Base-by-base conservation (phyloP, 164 flowering plant genomes). In the Euptelea pleiosperma region DNA sequence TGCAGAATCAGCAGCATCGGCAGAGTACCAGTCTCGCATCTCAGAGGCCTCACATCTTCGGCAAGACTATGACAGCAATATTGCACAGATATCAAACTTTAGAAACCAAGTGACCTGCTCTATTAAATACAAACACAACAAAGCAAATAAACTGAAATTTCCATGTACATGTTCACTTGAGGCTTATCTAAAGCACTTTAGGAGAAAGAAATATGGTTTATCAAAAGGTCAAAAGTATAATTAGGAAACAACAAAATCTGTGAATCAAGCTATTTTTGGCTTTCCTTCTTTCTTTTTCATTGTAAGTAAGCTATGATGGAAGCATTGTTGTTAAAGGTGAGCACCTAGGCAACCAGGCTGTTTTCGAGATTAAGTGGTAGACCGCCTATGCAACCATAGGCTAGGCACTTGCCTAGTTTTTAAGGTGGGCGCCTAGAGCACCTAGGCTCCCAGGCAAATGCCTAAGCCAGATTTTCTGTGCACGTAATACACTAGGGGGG, bases 21-120 rank as follows among this genome's bases (percentile, higher is more conserved):
- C 25, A 40, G 60, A 46, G 58, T 46, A 67, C 56, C 63, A 77
- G 62, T 61, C 67, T 63, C 76, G 57, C 26, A 33, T 30, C 26
- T 71, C 71, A 60, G 62, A 44, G 30, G 61, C 53, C 53, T 78
- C 79, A 71, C 70, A 76, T 73, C 72, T 75, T 88, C 82, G 76
- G 41, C 45, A 73, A 61, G 57, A 61, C 70, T 57, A 59, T 47
- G 55, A 21, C 10, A 61, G 29, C 39, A 57, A 54, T 29, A 53
- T 35, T 48, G 15, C 34, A 61, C 36, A 57, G 29, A 55, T 40
- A 33, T 2, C 25, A 45, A 14, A 15, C 45, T 52, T 29, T 31
- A 48, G 44, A 4, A 39, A 25, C 1, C 26, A 39, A 26, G 10
- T 21, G 37, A 35, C 15, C 28, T 11, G 14, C 15, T 43, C 26